Base-by-base conservation (phyloP, 306 rosid species). In the Adenanthera pavonina region DNA sequence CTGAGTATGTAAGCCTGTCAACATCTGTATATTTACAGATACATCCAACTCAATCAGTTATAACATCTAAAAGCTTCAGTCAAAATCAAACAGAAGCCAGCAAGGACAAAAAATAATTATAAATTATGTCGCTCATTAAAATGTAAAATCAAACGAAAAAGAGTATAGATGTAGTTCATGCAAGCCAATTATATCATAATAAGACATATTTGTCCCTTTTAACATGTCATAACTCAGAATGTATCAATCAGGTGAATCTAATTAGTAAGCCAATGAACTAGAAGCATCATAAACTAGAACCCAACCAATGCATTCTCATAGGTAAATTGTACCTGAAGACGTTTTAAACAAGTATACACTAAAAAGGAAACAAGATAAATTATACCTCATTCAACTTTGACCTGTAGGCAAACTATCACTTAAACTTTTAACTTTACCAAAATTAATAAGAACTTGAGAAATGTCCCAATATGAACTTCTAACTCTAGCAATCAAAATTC, bases 1-100 rank as follows among this genome's bases (percentile, higher is more conserved):
- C 98, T 30, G 97, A 91, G 85, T 92, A 94, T 9, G 94, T 90
- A 78, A 94, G 87, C 86, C 84, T 85, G 79, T 89, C 93, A 78
- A 86, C 81, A 87, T 92, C 97, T 94, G 86, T 83, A 83, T 78
- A 82, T 75, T 54, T 69, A 75, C 64, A 80, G 72, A 82, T 41
- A 75, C 35, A 78, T 69, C 70, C 47, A 66, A 79, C 62, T 38
- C 60, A 74, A 81, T 76, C 35, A 57, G 75, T 69, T 54, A 83
- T 41, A 41, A 41, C 46, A 41, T 79, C 72, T 69, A 73, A 72
- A 68, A 81, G 54, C 20, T 30, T 38, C 8, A 86, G 49, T 48
- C 34, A 12, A 60, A 77, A 74, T 47, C 41, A 40, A 52, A 38
- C 44, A 64, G 48, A 72, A 53, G 61, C 60, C 74, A 77, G 56